phyloP scores from a whole-genome alignment of 2,329 filamentous ascomycete genomes.

The Zopfia rhizophila region DNA sequence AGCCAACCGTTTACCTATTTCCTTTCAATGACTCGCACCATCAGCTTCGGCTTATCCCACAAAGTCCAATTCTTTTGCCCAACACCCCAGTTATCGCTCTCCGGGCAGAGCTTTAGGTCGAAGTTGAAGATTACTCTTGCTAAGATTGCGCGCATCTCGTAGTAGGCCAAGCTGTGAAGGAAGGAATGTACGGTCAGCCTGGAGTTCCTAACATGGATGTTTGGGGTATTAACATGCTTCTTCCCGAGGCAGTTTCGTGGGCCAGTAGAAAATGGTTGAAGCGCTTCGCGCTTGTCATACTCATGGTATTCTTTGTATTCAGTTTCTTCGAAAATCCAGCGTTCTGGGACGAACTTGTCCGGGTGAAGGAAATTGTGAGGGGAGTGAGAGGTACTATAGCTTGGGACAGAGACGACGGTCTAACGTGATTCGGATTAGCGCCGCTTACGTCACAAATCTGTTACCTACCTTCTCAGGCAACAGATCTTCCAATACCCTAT shows the following conservation, averaged over 20 bases:
- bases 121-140: constrained; percentile 28
- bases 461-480: constrained; percentile 27
- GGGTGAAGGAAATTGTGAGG: constrained; percentile 32
- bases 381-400: constrained; percentile 25
- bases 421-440: constrained; percentile 8
- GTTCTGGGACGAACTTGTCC: constrained; percentile 35
- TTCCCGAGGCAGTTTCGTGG: constrained; percentile 38
- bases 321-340: constrained; percentile 39
- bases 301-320: too few relatives aligned
- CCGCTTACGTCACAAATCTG: too few relatives aligned
- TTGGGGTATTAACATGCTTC: constrained; percentile 23
- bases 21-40: too few relatives aligned
- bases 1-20: too few relatives aligned
- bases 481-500: constrained; percentile 20
- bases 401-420: constrained; percentile 19
- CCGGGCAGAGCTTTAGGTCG: constrained; percentile 17
- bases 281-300: constrained; percentile 19
- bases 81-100: constrained; percentile 12
- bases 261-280: constrained; percentile 32
- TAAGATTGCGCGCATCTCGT: constrained; percentile 36
- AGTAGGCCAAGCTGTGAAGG: constrained; percentile 35
- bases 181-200: too few relatives aligned
- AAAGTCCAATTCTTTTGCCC: constrained; percentile 40
- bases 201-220: too few relatives aligned
- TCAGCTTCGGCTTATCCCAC: constrained; percentile 41